Percentiles rank a stretch among this genome's conserved stretches.
Evolutionary conservation across 1,139 yeast genomes (phyloP).

Genomic region (Saccharomyces hybrid): DNA sequence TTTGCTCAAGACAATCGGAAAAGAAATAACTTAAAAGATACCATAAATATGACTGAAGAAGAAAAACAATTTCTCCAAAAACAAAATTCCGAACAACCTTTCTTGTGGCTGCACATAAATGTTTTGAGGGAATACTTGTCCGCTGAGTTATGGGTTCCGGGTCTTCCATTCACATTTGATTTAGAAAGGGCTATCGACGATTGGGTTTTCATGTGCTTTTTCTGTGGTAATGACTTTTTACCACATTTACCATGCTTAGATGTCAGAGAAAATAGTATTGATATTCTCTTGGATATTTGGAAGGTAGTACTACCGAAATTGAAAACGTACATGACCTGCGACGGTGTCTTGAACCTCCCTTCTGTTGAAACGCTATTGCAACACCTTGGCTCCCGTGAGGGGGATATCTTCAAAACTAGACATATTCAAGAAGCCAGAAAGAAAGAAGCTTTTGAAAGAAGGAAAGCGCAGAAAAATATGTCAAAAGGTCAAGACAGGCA

Average conservation of each 20-base stretch:
- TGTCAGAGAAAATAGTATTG: constrained; percentile 91
- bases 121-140: constrained; percentile 83
- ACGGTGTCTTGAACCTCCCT: constrained; percentile 68
- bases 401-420: constrained; percentile 63
- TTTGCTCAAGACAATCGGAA: constrained; percentile 59
- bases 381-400: constrained; percentile 66
- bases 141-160: constrained; percentile 67
- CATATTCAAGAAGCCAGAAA: constrained; percentile 61
- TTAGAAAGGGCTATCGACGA: constrained; percentile 95
- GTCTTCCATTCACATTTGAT: constrained; percentile 68
- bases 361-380: constrained; percentile 67
- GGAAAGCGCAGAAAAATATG: constrained; percentile 40
- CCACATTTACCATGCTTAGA: constrained; percentile 95
- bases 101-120: constrained; percentile 87
- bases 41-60: constrained; percentile 51
- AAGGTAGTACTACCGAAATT: constrained; percentile 57
- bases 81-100: constrained; percentile 69
- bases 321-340: constrained; percentile 79
- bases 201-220: constrained; percentile 98
- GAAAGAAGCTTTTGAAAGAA: constrained; percentile 54
- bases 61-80: constrained; percentile 48
- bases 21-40: constrained; percentile 41
- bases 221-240: constrained; percentile 95
- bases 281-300: constrained; percentile 75
- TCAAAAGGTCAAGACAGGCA: constrained; percentile 70